A percentile compares a stretch with the other conserved stretches of the same genome.
phyloP scores from a whole-genome alignment of 2,329 filamentous ascomycete genomes.

The Septoria linicola region DNA sequence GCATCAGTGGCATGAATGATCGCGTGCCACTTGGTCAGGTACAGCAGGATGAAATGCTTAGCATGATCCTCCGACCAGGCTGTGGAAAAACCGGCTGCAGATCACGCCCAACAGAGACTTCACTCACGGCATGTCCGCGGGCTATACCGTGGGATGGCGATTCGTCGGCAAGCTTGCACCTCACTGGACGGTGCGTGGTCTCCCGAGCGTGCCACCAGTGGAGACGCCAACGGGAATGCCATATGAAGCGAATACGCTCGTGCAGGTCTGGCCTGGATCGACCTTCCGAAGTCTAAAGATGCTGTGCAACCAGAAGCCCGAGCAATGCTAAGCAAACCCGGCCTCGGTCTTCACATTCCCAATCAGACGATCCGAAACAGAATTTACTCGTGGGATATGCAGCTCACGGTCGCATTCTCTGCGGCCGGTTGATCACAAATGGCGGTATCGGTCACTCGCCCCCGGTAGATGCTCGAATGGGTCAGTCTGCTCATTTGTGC shows the following conservation, averaged over 20 bases:
- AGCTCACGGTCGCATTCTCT: not conserved
- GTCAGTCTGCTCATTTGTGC: not conserved
- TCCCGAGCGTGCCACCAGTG: too few species aligned
- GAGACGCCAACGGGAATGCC: too few species aligned
- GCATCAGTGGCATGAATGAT: too few species aligned
- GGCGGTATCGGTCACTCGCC: not conserved
- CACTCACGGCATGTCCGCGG: not conserved
- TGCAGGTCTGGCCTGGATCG: too few species aligned
- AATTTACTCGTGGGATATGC: conserved; percentile 4
- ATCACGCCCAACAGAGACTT: not conserved
- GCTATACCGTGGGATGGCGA: not conserved
- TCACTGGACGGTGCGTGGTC: too few species aligned
- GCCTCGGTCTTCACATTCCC: not conserved
- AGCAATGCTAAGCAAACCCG: not conserved
- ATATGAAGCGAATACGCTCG: too few species aligned
- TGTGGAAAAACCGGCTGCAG: not conserved
- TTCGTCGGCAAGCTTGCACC: too few species aligned
- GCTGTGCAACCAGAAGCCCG: too few species aligned
- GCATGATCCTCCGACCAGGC: not conserved
- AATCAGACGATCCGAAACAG: not conserved
- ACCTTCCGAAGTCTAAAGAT: too few species aligned
- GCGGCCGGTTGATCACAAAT: too few species aligned
- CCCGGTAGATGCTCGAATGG: conserved; percentile 1
- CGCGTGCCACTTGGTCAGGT: not conserved
- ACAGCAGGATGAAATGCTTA: not conserved